phyloP scores from a whole-genome alignment of 169 alveolate genomes.

The Amoebophrya sp. region DNA sequence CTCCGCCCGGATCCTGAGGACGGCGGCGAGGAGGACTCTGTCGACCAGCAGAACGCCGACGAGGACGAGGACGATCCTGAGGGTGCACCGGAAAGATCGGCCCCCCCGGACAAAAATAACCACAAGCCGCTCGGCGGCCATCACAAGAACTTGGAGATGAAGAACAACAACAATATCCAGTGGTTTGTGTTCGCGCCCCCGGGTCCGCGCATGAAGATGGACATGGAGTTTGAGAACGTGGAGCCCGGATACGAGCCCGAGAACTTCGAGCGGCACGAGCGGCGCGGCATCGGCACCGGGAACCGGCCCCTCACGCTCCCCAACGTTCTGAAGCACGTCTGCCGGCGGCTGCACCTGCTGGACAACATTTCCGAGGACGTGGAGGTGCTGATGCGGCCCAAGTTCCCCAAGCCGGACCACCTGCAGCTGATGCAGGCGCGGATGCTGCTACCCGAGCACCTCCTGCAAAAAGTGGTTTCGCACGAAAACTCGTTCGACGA shows the following conservation, averaged over 20 bases:
- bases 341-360: not conserved
- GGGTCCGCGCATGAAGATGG: not conserved
- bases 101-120: no score
- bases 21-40: no score
- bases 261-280: not conserved
- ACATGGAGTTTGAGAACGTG: not conserved
- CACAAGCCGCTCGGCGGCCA: no score
- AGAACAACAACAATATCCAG: not conserved
- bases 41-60: no score
- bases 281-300: not conserved
- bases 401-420: not conserved
- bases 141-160: no score
- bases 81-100: no score
- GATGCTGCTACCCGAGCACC: not conserved
- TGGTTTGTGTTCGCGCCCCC: not conserved
- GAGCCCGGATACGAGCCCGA: not conserved
- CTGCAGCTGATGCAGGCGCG: not conserved
- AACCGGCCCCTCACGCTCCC: not conserved
- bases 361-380: not conserved
- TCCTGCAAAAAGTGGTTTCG: not conserved
- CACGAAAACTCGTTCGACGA: not conserved
- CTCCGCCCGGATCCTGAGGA: no score
- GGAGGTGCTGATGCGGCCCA: not conserved
- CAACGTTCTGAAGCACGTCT: not conserved
- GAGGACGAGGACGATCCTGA: no score